Base-by-base conservation (phyloP, 2,329 filamentous ascomycete species). In the Sporothrix phasma region DNA sequence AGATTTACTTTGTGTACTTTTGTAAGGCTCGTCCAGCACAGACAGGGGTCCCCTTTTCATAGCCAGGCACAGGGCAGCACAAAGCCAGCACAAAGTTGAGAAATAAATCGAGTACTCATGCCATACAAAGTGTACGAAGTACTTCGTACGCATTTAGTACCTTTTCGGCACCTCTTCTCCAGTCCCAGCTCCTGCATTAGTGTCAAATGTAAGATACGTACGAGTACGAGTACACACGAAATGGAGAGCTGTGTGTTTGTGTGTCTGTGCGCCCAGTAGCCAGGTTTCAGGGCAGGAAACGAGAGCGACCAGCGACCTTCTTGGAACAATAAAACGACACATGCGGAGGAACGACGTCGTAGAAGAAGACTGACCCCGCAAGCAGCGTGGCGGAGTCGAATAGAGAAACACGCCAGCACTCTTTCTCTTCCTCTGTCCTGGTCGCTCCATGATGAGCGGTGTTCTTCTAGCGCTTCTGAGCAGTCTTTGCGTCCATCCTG, bases 151-250 rank as follows among this genome's bases (percentile, higher is more conserved):
- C n/a, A n/a, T n/a, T n/a, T n/a, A 17, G 37, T 31, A 60, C 56
- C 10, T 39, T 39, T n/a, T n/a, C n/a, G n/a, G n/a, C n/a, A n/a
- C n/a, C n/a, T n/a, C n/a, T n/a, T n/a, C n/a, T n/a, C n/a, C n/a
- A n/a, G n/a, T n/a, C n/a, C n/a, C 56, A 46, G 56, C 46, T 60
- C 56, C 56, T 60, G 56, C 56, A 60, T 46, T 60, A 60, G 56
- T 43, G 56, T 17, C 56, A 26, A 17, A 19, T 58, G 37, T n/a
- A n/a, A n/a, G n/a, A n/a, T n/a, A n/a, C n/a, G n/a, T n/a, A n/a
- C n/a, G n/a, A n/a, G n/a, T n/a, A n/a, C n/a, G n/a, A n/a, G n/a
- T 58, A 37, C 24, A 26, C 31, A 19, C 51, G 51, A 22, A 19
- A 29, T 34, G 49, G 49, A 37, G 49, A 37, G 31, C 31, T 45